phyloP scores from a whole-genome alignment of 495 filamentous ascomycete genomes.

The Hypoxylon lienhwacheense region DNA sequence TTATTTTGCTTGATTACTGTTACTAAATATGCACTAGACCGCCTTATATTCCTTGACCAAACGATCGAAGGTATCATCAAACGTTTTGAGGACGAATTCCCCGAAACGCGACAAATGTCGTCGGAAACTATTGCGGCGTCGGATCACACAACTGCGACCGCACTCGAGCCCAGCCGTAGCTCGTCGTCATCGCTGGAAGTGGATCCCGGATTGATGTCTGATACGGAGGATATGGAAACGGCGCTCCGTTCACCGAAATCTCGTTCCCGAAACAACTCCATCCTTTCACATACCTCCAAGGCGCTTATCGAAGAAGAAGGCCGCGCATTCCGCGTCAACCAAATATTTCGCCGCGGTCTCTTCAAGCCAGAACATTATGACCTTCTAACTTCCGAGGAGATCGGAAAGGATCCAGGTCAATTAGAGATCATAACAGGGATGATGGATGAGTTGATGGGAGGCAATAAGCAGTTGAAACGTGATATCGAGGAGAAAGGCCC shows the following conservation, averaged over 20 bases:
- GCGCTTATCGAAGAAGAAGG: conserved; percentile 87
- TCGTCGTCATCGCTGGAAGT: conserved; percentile 31
- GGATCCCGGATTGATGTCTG: conserved; percentile 40
- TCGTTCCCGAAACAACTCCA: conserved; percentile 71
- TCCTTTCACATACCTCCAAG: conserved; percentile 76
- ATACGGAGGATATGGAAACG: conserved; percentile 43
- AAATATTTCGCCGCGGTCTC: conserved; percentile 69
- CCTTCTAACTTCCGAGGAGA: conserved; percentile 48
- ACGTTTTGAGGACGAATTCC: conserved; percentile 94
- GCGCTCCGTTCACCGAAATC: conserved; percentile 42
- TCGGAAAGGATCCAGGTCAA: conserved; percentile 58
- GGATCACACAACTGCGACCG: conserved; percentile 40
- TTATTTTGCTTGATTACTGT: neutral
- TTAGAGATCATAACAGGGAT: conserved; percentile 59
- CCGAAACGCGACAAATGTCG: conserved; percentile 72
- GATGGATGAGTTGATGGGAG: conserved; percentile 61
- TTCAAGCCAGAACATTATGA: conserved; percentile 51
- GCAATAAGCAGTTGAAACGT: conserved; percentile 59
- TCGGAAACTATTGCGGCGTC: conserved; percentile 41
- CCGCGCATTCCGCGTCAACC: conserved; percentile 79
- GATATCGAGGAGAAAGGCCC: conserved; percentile 58
- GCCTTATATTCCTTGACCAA: conserved; percentile 84
- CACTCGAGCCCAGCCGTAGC: conserved; percentile 38
- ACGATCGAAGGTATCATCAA: conserved; percentile 89
- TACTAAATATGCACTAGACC: conserved; percentile 55